phyloP scores from a whole-genome alignment of 192 early-diverging fungal species.

The Phlyctochytrium arcticum region DNA sequence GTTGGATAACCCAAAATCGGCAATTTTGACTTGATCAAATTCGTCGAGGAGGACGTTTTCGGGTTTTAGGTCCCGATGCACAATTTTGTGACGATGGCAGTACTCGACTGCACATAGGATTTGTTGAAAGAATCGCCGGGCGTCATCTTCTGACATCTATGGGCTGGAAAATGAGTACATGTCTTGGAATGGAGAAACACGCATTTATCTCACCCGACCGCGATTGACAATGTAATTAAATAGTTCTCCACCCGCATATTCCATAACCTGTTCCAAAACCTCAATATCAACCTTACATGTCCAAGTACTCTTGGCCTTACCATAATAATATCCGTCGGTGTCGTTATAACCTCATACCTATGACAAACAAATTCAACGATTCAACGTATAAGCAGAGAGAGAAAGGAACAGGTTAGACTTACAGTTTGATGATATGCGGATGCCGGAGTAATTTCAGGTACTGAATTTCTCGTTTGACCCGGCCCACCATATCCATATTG shows the following conservation, averaged over 20 bases:
- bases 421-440: slow-evolving; percentile 98
- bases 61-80: slow-evolving; percentile 58
- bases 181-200: background rate
- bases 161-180: background rate
- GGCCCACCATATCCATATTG: slow-evolving; percentile 91
- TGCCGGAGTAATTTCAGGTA: slow-evolving; percentile 92
- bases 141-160: slow-evolving; percentile 52
- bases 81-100: slow-evolving; percentile 56
- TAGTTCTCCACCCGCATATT: slow-evolving; percentile 90
- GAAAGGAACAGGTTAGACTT: slow-evolving; percentile 22
- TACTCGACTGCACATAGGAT: slow-evolving; percentile 56
- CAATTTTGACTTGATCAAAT: slow-evolving; percentile 54
- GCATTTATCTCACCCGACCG: slow-evolving; percentile 43
- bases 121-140: slow-evolving; percentile 51
- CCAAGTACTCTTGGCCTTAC: slow-evolving; percentile 47
- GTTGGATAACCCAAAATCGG: slow-evolving; percentile 57
- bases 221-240: slow-evolving; percentile 92
- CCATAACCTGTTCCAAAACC: slow-evolving; percentile 61
- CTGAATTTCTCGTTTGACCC: slow-evolving; percentile 96
- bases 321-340: slow-evolving; percentile 95
- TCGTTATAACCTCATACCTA: slow-evolving; percentile 95
- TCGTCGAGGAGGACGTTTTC: slow-evolving; percentile 57
- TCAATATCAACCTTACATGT: background rate
- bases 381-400: no score
- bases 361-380: background rate